Base-by-base conservation (phyloP, 2,329 filamentous ascomycete species). In the Diaporthe amygdali region DNA sequence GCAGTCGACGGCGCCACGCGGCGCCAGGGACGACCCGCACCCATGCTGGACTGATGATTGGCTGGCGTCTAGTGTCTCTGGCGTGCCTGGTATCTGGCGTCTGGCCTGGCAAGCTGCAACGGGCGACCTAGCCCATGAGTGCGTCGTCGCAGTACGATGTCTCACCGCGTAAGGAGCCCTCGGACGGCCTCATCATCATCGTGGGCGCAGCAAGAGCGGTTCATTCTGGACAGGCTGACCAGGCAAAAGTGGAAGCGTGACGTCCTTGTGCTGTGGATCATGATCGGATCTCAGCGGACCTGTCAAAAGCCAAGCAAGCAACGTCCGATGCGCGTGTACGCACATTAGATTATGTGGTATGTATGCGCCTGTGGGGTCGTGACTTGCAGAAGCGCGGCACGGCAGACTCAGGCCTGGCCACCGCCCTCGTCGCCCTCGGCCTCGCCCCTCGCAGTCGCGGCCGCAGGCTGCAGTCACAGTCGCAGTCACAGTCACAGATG, bases 281-380 rank as follows among this genome's bases (percentile, higher is more conserved):
- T 22, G 27, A 34, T 54, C 59, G 34, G 37, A 41, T 67, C 56
- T 22, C 39, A 20, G 56, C 67, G 70, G 67, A 61, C 51, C 59
- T 67, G 70, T 61, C 52, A 61, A 66, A n/a, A 61, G 59, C 55
- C 59, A 61, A 61, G 59, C 67, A 70, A 44, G 46, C 64, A 46
- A 47, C 56, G 47, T 66, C 70, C 67, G 70, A 55, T 49, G 37
- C 6, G 39, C 59, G 37, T 25, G 39, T 27, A 14, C 20, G 39
- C n/a, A n/a, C 39, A n/a, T 20, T 56, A 25, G 22, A 41, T 22
- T 41, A 22, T 56, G 54, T 15, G 54, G 34, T 56, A 22, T 22
- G 15, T 46, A 41, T 37, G 56, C 55, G 46, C 46, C 34, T 66
- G 51, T 39, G 37, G 37, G 37, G 25, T 25, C 20, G 22, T 54